These are phyloP conservation scores for Cercospora berteroae DNA, from an alignment of 2,329 filamentous ascomycete species.

Conservation along the genomic window DNA sequence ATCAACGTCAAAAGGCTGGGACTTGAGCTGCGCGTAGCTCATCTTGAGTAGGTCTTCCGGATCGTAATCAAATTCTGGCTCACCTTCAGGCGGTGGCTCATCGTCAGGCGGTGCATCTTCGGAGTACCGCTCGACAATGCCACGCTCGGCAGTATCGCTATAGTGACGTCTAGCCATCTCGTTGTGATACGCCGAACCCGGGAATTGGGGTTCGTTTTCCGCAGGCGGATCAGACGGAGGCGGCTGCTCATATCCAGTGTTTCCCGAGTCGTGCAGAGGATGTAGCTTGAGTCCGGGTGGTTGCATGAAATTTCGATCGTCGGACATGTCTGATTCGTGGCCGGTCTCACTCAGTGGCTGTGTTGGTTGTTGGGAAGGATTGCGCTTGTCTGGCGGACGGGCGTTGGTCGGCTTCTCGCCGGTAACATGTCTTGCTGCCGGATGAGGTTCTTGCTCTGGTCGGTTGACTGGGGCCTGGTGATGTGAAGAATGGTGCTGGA, in stretches of 20 bases:
- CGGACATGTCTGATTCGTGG: not conserved
- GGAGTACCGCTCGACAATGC: not conserved
- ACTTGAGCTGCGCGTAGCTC: constrained; percentile 31
- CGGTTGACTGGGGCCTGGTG: not conserved
- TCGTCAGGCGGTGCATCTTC: not conserved
- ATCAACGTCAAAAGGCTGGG: constrained; percentile 32
- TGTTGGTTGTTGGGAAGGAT: not conserved
- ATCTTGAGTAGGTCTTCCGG: constrained; percentile 29
- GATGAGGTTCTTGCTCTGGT: not conserved
- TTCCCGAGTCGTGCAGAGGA: not conserved
- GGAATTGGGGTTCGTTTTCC: not conserved
- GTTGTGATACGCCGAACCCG: not conserved
- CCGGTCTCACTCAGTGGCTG: not conserved
- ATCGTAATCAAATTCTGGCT: constrained; percentile 31
- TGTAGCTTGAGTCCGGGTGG: not conserved
- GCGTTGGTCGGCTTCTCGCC: not conserved
- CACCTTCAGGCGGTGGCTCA: not conserved
- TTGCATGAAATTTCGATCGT: not conserved
- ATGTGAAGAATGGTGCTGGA: not conserved
- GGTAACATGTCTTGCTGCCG: not conserved
- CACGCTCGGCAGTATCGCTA: not conserved
- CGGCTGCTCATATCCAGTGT: not conserved
- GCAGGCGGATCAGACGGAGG: not conserved
- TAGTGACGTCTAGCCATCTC: not conserved
- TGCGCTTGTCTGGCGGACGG: not conserved